Evolutionary conservation across 2,329 filamentous ascomycete genomes (phyloP).

Genomic region (Beauveria medogensis): DNA sequence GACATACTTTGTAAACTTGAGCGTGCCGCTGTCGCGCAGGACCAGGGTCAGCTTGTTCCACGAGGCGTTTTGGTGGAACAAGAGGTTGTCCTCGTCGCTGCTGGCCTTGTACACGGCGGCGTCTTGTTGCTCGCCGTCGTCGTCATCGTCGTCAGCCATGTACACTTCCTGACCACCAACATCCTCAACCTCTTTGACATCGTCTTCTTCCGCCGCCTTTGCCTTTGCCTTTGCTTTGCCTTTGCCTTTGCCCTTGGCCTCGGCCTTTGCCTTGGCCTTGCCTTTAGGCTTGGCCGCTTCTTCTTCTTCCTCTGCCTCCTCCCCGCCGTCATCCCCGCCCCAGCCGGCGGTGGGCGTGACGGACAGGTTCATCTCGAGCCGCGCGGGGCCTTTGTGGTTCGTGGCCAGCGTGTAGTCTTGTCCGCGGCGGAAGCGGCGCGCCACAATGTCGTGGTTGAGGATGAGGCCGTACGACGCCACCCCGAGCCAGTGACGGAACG

Average conservation of each 20-base stretch:
- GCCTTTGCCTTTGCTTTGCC: slow-evolving; percentile 24
- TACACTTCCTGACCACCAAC: slow-evolving; percentile 81
- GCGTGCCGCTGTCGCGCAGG: slow-evolving; percentile 72
- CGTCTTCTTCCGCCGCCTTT: slow-evolving; percentile 23
- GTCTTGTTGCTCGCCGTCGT: slow-evolving; percentile 68
- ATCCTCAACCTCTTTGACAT: slow-evolving; percentile 36
- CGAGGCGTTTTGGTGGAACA: slow-evolving; percentile 53
- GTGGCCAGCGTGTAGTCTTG: slow-evolving; percentile 91
- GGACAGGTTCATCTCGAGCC: slow-evolving; percentile 79
- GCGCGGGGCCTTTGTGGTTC: slow-evolving; percentile 66
- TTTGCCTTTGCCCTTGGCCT: slow-evolving; percentile 25
- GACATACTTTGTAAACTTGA: slow-evolving; percentile 96
- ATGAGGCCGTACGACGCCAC: slow-evolving; percentile 71
- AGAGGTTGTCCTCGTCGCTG: slow-evolving; percentile 65
- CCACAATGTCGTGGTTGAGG: slow-evolving; percentile 68
- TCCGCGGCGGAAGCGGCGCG: slow-evolving; percentile 77
- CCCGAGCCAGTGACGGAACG: slow-evolving; percentile 86
- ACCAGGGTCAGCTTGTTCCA: slow-evolving; percentile 95
- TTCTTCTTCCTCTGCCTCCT: slow-evolving; percentile 30
- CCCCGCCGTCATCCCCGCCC: slow-evolving; percentile 48
- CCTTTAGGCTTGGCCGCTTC: slow-evolving; percentile 21
- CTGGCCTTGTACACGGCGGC: slow-evolving; percentile 81
- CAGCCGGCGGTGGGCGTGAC: slow-evolving; percentile 81
- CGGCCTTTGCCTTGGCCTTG: slow-evolving; percentile 21
- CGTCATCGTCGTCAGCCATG: slow-evolving; percentile 83